A percentile compares a stretch with the other conserved stretches of the same genome.
These are phyloP conservation scores for Falciphora oryzae DNA, from an alignment of 2,329 filamentous ascomycete genomes.

Conservation along the genomic window DNA sequence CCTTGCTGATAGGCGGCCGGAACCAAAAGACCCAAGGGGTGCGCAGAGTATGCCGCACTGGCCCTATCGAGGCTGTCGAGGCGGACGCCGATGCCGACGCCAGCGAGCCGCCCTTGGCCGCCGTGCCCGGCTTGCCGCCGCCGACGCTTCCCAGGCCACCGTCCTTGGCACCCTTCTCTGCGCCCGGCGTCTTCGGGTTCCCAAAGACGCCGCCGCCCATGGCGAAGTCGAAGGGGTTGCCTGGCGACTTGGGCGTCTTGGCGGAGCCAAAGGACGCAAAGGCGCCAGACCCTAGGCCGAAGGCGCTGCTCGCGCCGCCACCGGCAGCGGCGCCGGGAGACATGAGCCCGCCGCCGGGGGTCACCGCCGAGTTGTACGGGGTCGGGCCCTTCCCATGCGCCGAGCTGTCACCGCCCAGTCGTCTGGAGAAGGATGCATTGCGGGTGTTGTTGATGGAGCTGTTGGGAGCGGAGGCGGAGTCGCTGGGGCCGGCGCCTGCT, in stretches of 20 bases:
- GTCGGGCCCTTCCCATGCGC: conserved; percentile 67
- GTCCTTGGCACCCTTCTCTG: conserved; percentile 58
- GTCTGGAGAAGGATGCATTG: conserved; percentile 61
- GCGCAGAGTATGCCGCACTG: conserved; percentile 57
- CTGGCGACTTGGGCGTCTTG: conserved; percentile 83
- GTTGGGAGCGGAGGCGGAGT: conserved; percentile 47
- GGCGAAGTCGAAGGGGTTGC: conserved; percentile 72
- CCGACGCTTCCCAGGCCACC: conserved; percentile 22
- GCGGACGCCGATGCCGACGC: conserved; percentile 31
- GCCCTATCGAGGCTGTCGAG: conserved; percentile 22
- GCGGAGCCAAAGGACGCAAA: conserved; percentile 90
- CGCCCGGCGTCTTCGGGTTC: conserved; percentile 45
- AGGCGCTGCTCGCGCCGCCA: conserved; percentile 71
- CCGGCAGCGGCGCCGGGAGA: conserved; percentile 59
- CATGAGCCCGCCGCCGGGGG: conserved; percentile 61
- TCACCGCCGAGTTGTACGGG: conserved; percentile 71
- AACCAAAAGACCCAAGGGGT: conserved; percentile 97
- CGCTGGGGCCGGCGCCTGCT: conserved; percentile 41
- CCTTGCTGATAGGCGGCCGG: conserved; percentile 91
- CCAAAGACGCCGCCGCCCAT: conserved; percentile 41
- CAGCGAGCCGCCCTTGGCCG: conserved; percentile 23
- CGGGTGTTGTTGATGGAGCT: conserved; percentile 52
- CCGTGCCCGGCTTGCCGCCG: conserved; percentile 18
- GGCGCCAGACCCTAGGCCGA: conserved; percentile 88
- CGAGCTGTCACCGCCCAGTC: conserved; percentile 66